Percentiles rank a stretch among this genome's conserved stretches.
phyloP scores from a whole-genome alignment of 2,329 filamentous ascomycete genomes.

The Paradendryphiella salina region DNA sequence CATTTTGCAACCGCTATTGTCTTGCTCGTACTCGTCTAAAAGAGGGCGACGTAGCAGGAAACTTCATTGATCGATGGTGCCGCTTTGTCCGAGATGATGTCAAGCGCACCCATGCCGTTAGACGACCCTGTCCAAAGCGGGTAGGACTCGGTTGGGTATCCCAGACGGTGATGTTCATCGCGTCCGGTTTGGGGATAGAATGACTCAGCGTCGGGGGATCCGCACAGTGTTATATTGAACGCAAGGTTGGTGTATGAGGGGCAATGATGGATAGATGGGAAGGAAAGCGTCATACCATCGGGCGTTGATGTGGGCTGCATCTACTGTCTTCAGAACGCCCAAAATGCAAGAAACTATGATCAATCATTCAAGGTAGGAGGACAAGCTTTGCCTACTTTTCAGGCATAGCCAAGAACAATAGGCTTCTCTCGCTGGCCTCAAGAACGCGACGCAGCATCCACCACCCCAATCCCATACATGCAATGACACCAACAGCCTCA shows the following conservation, averaged over 20 bases:
- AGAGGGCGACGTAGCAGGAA: conserved; percentile 3
- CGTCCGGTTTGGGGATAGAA: not conserved
- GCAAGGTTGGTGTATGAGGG: not conserved
- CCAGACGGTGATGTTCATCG: not conserved
- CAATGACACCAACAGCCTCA: too few relatives aligned
- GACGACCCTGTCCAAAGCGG: too few relatives aligned
- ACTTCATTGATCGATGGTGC: not conserved
- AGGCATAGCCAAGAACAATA: too few relatives aligned
- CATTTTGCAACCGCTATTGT: conserved; percentile 1
- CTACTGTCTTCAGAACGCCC: too few relatives aligned
- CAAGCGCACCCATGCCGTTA: conserved; percentile 4
- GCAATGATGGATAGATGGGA: not conserved
- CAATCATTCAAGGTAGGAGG: too few relatives aligned
- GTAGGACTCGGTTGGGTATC: not conserved
- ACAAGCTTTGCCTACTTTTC: too few relatives aligned
- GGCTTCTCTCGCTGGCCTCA: too few relatives aligned
- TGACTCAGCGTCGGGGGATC: not conserved
- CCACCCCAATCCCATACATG: too few relatives aligned
- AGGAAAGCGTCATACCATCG: too few relatives aligned
- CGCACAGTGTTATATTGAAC: not conserved
- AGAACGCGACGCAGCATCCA: too few relatives aligned
- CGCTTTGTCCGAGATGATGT: conserved; percentile 10
- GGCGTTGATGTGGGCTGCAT: too few relatives aligned
- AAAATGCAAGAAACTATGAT: too few relatives aligned
- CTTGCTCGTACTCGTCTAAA: conserved; percentile 1